phyloP scores from a whole-genome alignment of 2,329 filamentous ascomycete genomes.

The Cercospora zeina region DNA sequence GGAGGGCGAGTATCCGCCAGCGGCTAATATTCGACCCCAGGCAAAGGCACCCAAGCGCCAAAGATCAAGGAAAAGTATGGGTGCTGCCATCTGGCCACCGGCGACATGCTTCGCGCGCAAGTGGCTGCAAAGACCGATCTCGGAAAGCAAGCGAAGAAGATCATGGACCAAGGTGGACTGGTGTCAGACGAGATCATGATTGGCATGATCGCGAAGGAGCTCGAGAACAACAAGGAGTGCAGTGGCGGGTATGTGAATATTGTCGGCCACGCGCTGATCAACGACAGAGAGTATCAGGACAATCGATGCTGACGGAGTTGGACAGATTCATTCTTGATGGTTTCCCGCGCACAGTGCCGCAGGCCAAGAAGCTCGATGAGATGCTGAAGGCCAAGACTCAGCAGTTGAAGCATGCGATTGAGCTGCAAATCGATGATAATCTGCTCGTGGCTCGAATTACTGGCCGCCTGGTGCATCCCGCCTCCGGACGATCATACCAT shows the following conservation, averaged over 20 bases:
- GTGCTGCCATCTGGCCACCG: conserved; percentile 95
- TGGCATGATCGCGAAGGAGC: conserved; percentile 98
- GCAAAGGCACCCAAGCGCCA: conserved; percentile 97
- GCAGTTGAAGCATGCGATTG: conserved; percentile 89
- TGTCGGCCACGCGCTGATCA: not conserved
- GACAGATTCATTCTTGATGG: conserved; percentile 95
- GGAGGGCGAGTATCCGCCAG: conserved; percentile 17
- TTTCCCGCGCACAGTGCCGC: conserved; percentile 93
- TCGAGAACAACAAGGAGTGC: conserved; percentile 92
- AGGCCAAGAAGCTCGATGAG: conserved; percentile 89
- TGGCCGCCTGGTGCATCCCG: conserved; percentile 90
- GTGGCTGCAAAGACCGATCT: conserved; percentile 96
- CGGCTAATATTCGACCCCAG: conserved; percentile 50
- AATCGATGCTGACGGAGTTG: conserved; percentile 17
- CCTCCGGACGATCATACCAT: conserved; percentile 95
- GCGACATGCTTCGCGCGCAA: conserved; percentile 98
- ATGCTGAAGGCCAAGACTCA: conserved; percentile 81
- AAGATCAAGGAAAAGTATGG: conserved; percentile 98
- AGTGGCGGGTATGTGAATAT: conserved; percentile 75
- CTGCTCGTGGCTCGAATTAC: conserved; percentile 95
- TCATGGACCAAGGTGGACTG: conserved; percentile 97
- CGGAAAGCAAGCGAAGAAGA: conserved; percentile 97
- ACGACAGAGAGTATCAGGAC: not conserved
- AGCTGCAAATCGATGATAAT: conserved; percentile 93
- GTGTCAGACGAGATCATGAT: conserved; percentile 99